phyloP scores from a whole-genome alignment of 352 stramenopile species.

The Globisporangium rhizosaccharum region DNA sequence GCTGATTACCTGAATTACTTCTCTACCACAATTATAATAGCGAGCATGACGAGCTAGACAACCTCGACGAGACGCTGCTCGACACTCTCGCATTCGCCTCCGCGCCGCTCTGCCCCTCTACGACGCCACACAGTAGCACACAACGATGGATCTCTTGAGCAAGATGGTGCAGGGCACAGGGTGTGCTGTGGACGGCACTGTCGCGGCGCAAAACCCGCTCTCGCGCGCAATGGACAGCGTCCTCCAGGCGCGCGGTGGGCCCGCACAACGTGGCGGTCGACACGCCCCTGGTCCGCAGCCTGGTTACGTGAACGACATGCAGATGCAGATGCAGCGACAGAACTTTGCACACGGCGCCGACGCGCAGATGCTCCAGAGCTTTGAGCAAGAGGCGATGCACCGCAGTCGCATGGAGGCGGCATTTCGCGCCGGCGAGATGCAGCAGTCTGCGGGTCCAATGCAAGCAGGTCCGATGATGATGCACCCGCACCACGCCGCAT shows the following conservation, averaged over 20 bases:
- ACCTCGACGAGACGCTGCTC: too few relatives aligned
- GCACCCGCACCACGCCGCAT: constrained; percentile 51
- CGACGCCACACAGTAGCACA: background rate
- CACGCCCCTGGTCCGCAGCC: constrained; percentile 25
- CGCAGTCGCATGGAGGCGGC: constrained; percentile 62
- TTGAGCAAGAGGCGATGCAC: constrained; percentile 63
- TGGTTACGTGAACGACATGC: constrained; percentile 33
- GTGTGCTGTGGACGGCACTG: constrained; percentile 76
- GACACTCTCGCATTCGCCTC: background rate
- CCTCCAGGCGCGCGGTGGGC: constrained; percentile 44
- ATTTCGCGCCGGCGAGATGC: constrained; percentile 38
- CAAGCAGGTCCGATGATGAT: constrained; percentile 17
- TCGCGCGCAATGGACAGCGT: constrained; percentile 75
- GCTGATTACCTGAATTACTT: background rate
- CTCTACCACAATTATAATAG: too few relatives aligned
- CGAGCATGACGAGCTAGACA: too few relatives aligned
- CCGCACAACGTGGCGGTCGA: constrained; percentile 11
- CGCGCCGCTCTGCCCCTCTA: too few relatives aligned
- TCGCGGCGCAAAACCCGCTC: constrained; percentile 80
- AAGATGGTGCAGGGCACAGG: constrained; percentile 82
- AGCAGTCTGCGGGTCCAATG: constrained; percentile 10
- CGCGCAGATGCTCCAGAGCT: constrained; percentile 48
- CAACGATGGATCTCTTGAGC: constrained; percentile 69
- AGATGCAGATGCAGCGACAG: constrained; percentile 73
- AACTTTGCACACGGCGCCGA: constrained; percentile 46